Base-by-base conservation (phyloP, 306 rosid species). In the Biancaea sappan region DNA sequence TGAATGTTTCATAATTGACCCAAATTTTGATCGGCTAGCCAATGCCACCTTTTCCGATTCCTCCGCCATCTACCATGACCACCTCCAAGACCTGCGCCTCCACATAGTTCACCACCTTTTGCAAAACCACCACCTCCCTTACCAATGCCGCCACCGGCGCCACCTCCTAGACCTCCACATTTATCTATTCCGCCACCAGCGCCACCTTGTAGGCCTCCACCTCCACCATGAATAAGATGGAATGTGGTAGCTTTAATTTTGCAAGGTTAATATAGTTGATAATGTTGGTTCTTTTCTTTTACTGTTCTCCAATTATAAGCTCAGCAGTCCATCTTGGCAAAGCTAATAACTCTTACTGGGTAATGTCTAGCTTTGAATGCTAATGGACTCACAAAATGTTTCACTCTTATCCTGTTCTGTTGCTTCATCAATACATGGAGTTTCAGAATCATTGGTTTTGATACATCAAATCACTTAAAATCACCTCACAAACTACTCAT, bases 281-380 rank as follows among this genome's bases (percentile, higher is more conserved):
- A 34, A 22, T 9, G 24, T 58, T 3, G 58, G 32, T 12, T 15
- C 35, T 16, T 21, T 40, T 38, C 2, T 18, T 0, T 51, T 61
- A 15, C 2, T 68, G 10, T 26, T 38, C 12, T 6, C 64, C 51
- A 6, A 0, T n/a, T 8, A 15, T 41, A 19, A n/a, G 37, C 61
- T 41, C 26, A n/a, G 37, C 61, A 76, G 94, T 90, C 92, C 91
- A 87, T 90, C 92, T 86, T 88, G 94, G 94, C 90, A 86, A 85
- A 82, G 87, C 92, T 82, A 84, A 25, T 82, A 83, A 75, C 79
- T 82, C 51, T 62, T 3, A 8, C 26, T 3, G 69, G 74, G 86
- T 80, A 15, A 66, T 90, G 80, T 11, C 44, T 86, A 70, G 86
- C 29, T 90, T 85, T 85, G 87, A 84, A 90, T 88, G 92, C 88